phyloP scores from a whole-genome alignment of 305 asterid genomes.

The Salvia sclarea region DNA sequence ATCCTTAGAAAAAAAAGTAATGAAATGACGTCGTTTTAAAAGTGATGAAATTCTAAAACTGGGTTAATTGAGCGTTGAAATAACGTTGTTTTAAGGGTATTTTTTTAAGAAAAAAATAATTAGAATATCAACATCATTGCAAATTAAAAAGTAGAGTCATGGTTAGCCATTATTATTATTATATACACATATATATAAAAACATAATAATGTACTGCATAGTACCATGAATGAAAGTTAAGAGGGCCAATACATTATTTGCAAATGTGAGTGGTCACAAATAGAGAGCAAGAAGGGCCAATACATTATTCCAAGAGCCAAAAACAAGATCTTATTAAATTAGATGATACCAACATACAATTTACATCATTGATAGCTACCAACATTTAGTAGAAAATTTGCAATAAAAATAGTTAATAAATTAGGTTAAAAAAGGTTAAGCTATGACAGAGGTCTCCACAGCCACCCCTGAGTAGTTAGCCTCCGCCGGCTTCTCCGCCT shows the following conservation, averaged over 20 bases:
- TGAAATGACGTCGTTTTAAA: no score
- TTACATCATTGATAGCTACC: slow-evolving; percentile 31
- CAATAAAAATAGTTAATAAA: neutral
- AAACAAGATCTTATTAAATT: neutral
- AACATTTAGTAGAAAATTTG: slow-evolving; percentile 4
- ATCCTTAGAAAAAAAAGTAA: no score
- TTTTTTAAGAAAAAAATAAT: no score
- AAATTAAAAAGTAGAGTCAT: no score
- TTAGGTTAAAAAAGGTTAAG: slow-evolving; percentile 26
- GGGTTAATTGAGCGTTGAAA: no score
- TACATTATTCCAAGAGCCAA: slow-evolving; percentile 21
- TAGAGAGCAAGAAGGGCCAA: neutral
- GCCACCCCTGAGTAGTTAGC: slow-evolving; percentile 57
- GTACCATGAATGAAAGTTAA: no score
- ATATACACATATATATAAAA: no score
- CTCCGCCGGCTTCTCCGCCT: slow-evolving; percentile 58
- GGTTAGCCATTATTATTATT: no score
- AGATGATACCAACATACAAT: slow-evolving; percentile 37
- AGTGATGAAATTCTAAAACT: no score
- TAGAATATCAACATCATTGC: no score
- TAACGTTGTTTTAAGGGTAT: no score
- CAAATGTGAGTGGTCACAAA: neutral
- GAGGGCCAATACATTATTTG: slow-evolving; percentile 14
- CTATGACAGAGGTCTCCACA: slow-evolving; percentile 65
- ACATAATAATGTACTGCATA: no score